Base-by-base conservation (phyloP, 352 stramenopile genomes). In the Phytophthora hybrid region DNA sequence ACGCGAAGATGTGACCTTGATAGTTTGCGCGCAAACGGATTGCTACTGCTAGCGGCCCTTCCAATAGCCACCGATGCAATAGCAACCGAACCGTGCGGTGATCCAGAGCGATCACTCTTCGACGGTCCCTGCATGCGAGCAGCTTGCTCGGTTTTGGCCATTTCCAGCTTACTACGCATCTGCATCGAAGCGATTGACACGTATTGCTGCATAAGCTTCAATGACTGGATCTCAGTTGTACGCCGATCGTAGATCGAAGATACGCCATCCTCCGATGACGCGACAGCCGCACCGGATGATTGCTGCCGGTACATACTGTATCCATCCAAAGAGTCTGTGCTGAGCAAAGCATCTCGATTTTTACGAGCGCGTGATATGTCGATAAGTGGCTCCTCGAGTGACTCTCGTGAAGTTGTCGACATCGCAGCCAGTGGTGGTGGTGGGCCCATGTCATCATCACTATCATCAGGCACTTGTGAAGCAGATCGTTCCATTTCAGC, bases 201-300 rank as follows among this genome's bases (percentile, higher is more conserved):
- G 59, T 97, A 97, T 68, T 97, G 82, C 58, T 95, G 85, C 85
- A 97, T 96, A 13, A 97, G 79, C 61, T 92, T 92, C 8, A 97
- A 67, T 14, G 82, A 89, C 64, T 91, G 83, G 23, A 89, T 84
- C 44, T 97, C 88, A 49, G 95, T 91, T 55, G 90, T 93, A 47
- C 81, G 81, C 56, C 88, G 81, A 51, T 96, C 87, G 39, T 93
- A 93, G 21, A 65, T 76, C 2, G 70, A 82, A 63, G 67, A 70
- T 23, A 59, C 26, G 49, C 55, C 51, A 54, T 67, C 64, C 32
- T 74, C 75, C 52, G 69, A 78, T 51, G 76, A 78, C 39, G 68
- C 69, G 11, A 77, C 67, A 41, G 59, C 64, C 55, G 63, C 62
- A 60, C 67, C 75, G 55, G 75, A 82, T 6, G 67, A 77, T 32